phyloP scores from a whole-genome alignment of 148 eudicot species.

The Mesembryanthemum crystallinum region DNA sequence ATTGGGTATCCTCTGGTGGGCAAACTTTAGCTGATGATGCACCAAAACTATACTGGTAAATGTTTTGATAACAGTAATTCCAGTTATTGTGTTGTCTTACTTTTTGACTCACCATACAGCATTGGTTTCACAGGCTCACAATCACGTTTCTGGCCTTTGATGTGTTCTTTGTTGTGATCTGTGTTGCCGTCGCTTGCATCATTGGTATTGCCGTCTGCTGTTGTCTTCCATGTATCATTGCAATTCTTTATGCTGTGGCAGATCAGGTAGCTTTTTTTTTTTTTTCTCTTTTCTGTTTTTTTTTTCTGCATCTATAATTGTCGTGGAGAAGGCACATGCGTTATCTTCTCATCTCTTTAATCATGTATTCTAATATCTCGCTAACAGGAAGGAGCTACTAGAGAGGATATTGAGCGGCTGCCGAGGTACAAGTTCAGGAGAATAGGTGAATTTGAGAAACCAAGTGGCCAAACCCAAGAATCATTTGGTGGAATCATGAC shows the following conservation, averaged over 20 bases:
- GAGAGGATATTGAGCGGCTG: conserved; percentile 76
- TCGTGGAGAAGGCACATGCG: background rate
- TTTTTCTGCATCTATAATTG: background rate
- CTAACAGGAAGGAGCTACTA: conserved; percentile 81
- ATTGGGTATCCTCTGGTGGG: conserved; percentile 94
- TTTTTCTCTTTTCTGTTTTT: no score
- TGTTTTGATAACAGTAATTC: background rate
- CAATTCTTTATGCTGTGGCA: conserved; percentile 82
- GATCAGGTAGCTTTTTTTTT: conserved; percentile 63
- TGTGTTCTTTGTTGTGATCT: conserved; percentile 86
- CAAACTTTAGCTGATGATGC: conserved; percentile 55
- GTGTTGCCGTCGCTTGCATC: conserved; percentile 89
- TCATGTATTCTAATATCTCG: background rate
- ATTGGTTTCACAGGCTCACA: conserved; percentile 66
- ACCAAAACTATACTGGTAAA: conserved; percentile 88
- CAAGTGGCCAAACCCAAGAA: conserved; percentile 81
- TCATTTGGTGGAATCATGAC: conserved; percentile 77
- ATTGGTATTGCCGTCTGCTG: conserved; percentile 93
- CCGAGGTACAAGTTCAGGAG: conserved; percentile 66
- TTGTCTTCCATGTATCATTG: conserved; percentile 91
- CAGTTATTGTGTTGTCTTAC: background rate
- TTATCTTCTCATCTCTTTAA: background rate
- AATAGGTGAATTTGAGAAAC: conserved; percentile 64
- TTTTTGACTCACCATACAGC: conserved; percentile 8
- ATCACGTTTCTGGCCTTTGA: conserved; percentile 84